Conservation (phyloP, 2,329 filamentous ascomycete genomes). For the Xylariaceae sp. region DNA sequence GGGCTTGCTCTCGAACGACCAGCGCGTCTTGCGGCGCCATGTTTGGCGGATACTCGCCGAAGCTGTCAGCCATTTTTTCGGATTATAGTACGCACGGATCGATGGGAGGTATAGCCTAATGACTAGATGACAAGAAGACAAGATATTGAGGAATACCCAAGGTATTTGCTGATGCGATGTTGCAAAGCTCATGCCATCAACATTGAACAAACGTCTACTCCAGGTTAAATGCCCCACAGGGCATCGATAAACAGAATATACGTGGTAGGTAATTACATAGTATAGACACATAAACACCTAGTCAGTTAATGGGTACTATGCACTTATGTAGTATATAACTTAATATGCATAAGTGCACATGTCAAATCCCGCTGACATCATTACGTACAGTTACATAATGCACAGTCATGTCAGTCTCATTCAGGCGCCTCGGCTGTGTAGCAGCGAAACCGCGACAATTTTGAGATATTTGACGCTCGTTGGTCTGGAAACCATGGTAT, state of each 20-base stretch:
- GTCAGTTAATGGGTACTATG: too few species aligned
- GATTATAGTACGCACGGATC: background rate
- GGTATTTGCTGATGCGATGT: background rate
- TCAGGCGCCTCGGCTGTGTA: background rate
- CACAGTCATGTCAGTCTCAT: too few species aligned
- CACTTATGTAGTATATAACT: too few species aligned
- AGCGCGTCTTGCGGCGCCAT: conserved; percentile 63
- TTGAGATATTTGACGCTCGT: background rate
- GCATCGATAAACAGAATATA: too few species aligned
- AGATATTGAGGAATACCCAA: background rate
- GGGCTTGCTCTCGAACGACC: conserved; percentile 52
- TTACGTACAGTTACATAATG: too few species aligned
- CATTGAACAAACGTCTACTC: too few species aligned
- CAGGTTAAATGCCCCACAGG: too few species aligned
- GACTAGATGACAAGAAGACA: background rate
- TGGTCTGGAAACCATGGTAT: conserved; percentile 12
- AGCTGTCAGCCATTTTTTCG: conserved; percentile 51
- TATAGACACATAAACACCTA: too few species aligned
- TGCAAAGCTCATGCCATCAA: background rate
- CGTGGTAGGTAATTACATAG: too few species aligned
- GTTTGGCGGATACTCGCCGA: conserved; percentile 61
- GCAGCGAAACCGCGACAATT: background rate
- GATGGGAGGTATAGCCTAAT: background rate
- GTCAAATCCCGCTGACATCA: background rate
- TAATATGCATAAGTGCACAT: background rate